Evolutionary conservation across 78 protist genomes (phyloP).

Genomic region (Salpingoeca rosetta): DNA sequence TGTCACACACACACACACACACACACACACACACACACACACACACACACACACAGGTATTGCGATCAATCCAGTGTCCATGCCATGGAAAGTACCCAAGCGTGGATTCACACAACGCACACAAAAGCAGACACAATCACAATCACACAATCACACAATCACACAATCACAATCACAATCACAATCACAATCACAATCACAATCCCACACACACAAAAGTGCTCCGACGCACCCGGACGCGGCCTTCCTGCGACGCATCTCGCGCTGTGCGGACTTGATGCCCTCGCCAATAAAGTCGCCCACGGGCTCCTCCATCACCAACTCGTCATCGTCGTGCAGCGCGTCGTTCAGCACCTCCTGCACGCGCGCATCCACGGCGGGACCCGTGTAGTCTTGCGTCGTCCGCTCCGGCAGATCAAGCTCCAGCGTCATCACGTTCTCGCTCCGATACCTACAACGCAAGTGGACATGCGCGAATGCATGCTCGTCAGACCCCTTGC

Average conservation of each 20-base stretch:
- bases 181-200: background rate
- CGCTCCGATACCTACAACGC: background rate
- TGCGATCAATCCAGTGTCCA: too few relatives aligned
- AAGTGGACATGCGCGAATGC: too few relatives aligned
- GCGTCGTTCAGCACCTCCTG: background rate
- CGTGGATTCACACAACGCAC: too few relatives aligned
- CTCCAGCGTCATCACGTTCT: background rate
- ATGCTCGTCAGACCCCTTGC: too few relatives aligned
- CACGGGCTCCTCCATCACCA: background rate
- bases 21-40: too few relatives aligned
- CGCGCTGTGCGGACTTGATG: too few relatives aligned
- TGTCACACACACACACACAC: background rate
- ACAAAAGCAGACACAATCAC: too few relatives aligned
- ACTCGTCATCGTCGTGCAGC: background rate
- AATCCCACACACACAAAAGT: background rate
- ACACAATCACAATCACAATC: background rate
- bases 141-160: background rate
- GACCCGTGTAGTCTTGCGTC: background rate
- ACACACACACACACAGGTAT: too few relatives aligned
- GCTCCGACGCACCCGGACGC: background rate
- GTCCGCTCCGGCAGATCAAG: background rate
- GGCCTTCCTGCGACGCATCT: background rate
- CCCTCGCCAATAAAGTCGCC: background rate
- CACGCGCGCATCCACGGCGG: background rate
- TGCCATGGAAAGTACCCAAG: too few relatives aligned